Base-by-base conservation (phyloP, 1,284 basidiomycete species). In the Trametes hirsuta region DNA sequence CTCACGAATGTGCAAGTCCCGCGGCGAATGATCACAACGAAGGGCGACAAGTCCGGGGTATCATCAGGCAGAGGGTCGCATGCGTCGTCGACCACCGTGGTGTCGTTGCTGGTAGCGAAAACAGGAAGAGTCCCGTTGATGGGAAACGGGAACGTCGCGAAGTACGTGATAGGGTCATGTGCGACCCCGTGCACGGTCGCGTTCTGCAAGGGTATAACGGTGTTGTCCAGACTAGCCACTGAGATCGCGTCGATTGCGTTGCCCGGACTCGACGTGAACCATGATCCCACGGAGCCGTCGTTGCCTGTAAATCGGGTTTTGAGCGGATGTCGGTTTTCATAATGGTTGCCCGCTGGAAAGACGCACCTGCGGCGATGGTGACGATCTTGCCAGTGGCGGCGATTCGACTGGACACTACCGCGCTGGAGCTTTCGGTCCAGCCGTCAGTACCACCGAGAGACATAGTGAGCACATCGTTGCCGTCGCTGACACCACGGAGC, bases 401-500 rank as follows among this genome's bases (percentile, higher is more conserved):
- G 48, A 88, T 80, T 50, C 85, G 72, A 59, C 79, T 82, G 0
- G 85, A 82, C n/a, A 87, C 77, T 9, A 87, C 83, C 15, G 80
- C 70, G 53, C 76, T 72, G 11, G 80, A 75, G 25, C 78, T 76
- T 66, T 83, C 81, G 0, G 84, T 83, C 86, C 86, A 89, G 22
- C 84, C 84, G 64, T 79, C 76, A n/a, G 81, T 70, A 21, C 81
- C 82, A 39, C 87, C 87, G 15, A 91, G 72, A 12, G 86, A 88
- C 56, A 90, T 74, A 4, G 84, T 86, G 61, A 90, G 74, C 54
- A 90, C 81, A 68, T 90, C 83, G 63, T 81, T 77, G 6, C 79
- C 82, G 30, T 84, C 81, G 22, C 70, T 70, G 35, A 81, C 78
- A 34, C 77, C 82, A 35, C 65, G 77, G 9, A 84, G 72, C 3